Evolutionary conservation across 805 yeast genomes (phyloP).

Genomic region (Yamadazyma ubonensis): DNA sequence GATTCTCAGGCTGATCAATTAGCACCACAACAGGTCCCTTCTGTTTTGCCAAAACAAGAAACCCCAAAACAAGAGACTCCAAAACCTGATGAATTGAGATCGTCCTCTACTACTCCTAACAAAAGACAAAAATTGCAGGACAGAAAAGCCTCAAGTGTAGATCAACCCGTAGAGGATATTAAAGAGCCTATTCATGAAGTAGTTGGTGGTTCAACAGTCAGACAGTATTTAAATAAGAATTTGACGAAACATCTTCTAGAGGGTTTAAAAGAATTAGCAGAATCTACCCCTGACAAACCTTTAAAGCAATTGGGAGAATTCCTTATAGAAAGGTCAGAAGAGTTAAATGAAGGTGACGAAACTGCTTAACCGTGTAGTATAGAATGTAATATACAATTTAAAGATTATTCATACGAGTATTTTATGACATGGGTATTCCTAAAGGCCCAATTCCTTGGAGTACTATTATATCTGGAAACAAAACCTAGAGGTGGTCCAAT

Average conservation of each 20-base stretch:
- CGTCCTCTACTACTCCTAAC: constrained; percentile 5
- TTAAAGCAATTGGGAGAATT: constrained; percentile 53
- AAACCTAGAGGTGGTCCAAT: too few relatives aligned
- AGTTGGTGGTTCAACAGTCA: constrained; percentile 69
- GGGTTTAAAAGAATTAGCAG: constrained; percentile 58
- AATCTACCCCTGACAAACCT: constrained; percentile 55
- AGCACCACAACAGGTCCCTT: neutral
- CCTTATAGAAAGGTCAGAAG: constrained; percentile 31
- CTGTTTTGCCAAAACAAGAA: neutral
- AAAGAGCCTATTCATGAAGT: constrained; percentile 45
- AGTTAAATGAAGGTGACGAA: neutral
- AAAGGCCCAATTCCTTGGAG: too few relatives aligned
- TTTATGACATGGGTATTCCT: too few relatives aligned
- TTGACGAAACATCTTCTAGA: constrained; percentile 63
- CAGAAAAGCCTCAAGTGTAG: constrained; percentile 1
- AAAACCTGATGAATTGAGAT: constrained; percentile 5
- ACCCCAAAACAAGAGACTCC: constrained; percentile 1
- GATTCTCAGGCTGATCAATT: neutral
- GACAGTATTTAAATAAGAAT: constrained; percentile 64
- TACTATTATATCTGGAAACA: too few relatives aligned
- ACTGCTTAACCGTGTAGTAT: too few relatives aligned
- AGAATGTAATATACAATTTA: too few relatives aligned
- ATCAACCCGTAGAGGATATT: constrained; percentile 9
- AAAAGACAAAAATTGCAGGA: constrained; percentile 9
- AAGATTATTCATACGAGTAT: too few relatives aligned